Base-by-base conservation (phyloP, 148 eudicot species). In the Amaranthus palmeri region DNA sequence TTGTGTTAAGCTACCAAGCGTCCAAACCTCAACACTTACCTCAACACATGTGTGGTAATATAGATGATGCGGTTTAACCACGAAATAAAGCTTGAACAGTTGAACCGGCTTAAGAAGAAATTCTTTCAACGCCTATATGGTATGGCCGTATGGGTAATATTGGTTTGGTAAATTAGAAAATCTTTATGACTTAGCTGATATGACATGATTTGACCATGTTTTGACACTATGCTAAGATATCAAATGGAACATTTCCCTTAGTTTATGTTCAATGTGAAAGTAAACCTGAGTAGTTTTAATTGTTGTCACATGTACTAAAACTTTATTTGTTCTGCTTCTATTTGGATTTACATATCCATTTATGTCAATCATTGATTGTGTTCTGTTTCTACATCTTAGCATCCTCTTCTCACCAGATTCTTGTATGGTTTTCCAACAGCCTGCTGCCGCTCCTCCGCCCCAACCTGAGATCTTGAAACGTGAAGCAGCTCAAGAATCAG, bases 401-500 rank as follows among this genome's bases (percentile, higher is more conserved):
- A 25, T 59, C 47, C 15, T 41, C 15, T 6, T 72, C 57, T 65
- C 15, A 14, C 58, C 41, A 3, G 15, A 3, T 41, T 53, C 48
- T 54, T 57, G 54, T 59, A 11, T 78, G 65, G 45, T 72, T 63
- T 68, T 53, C 62, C 63, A 75, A 60, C 86, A 92, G 96, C 79
- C 76, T 72, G 73, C 79, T 78, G 72, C 88, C 71, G 86, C 73
- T 60, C 69, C 76, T 45, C 83, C 74, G 73, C 70, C 95, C 73
- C 86, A 81, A 73, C 81, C 74, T 59, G 83, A 83, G 69, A 68
- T 74, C 64, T 86, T 78, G 85, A 82, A 84, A 81, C 62, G 81
- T 54, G 93, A 89, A 81, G 76, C 85, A 53, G 49, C 77, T 40
- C 77, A 77, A 13, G 75, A 82, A 63, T 71, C 90, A 74, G 93